Evolutionary conservation across 169 alveolate genomes (phyloP).

Genomic region (Eimeria acervulina): DNA sequence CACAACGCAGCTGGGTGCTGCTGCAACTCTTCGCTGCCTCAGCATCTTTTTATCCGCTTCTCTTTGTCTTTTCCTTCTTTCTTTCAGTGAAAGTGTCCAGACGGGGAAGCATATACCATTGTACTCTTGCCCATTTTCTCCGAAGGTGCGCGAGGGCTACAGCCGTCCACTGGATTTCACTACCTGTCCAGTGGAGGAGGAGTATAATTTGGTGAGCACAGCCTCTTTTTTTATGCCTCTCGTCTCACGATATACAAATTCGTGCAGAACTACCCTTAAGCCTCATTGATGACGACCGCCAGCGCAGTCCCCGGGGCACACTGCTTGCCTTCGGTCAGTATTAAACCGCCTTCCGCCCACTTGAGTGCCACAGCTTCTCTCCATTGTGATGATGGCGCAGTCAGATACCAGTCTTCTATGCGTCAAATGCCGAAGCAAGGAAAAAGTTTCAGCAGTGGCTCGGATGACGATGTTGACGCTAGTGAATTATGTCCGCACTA

Average conservation of each 20-base stretch:
- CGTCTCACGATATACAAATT: neutral
- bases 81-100: neutral
- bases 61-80: neutral
- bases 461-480: neutral
- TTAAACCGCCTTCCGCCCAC: slow-evolving; percentile 8
- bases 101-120: neutral
- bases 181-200: neutral
- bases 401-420: neutral
- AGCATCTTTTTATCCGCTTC: neutral
- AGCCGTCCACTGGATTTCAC: neutral
- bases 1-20: neutral
- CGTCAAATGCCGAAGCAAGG: neutral
- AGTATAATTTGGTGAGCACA: neutral
- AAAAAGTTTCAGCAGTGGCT: neutral
- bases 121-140: neutral
- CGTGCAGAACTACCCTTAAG: neutral
- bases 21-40: neutral
- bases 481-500: slow-evolving; percentile 24
- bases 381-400: neutral
- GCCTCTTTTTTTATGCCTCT: neutral
- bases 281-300: neutral
- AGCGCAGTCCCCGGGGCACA: neutral
- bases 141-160: neutral
- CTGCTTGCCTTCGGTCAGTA: neutral
- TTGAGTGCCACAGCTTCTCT: neutral